Evolutionary conservation across 495 filamentous ascomycete species (phyloP), one percentile per base, ranked within the genome.

Genomic region (Choiromyces venosus): DNA sequence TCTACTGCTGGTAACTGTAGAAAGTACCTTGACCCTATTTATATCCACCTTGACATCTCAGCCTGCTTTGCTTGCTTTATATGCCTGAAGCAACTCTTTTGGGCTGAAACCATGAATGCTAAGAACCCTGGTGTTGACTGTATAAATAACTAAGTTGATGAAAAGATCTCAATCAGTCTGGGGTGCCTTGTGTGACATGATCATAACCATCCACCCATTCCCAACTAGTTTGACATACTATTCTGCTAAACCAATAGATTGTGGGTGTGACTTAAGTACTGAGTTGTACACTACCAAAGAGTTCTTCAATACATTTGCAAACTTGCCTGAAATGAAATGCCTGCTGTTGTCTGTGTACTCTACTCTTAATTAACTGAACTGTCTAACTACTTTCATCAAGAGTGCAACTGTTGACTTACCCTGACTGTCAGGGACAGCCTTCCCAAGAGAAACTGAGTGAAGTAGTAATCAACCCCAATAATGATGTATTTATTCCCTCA

Each of bases 391-490:
- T 14, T 68, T 29, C 10, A 21, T 67, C 12, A 39, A 37, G 1
- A 67, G 19, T 7, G 25, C n/a, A 1, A 69, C 37, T 1, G 67
- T 44, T 19, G 37, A 37, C 9, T 40, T 35, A 35, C 61, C 65
- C 0, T 37, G 25, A 2, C 37, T 33, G 29, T 35, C 37, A 0
- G 46, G 21, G 1, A 71, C 68, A 64, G 37, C 19, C 56, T 74
- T 0, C 61, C 9, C 7, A 72, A 72, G 6, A 75, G 37, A 19
- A 56, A 75, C 14, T 70, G 9, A 1, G 69, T 71, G n/a, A 75
- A 75, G 46, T 75, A 75, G 33, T 72, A n/a, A n/a, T n/a, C 69
- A 0, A 75, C 65, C 21, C 33, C 70, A 6, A 75, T 67, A 0
- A 68, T 0, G 9, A 75, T 72, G 25, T 75, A 72, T 65, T 35